These are phyloP conservation scores for Pythium periplocum DNA, from an alignment of 352 stramenopile species.

Conservation along the genomic window DNA sequence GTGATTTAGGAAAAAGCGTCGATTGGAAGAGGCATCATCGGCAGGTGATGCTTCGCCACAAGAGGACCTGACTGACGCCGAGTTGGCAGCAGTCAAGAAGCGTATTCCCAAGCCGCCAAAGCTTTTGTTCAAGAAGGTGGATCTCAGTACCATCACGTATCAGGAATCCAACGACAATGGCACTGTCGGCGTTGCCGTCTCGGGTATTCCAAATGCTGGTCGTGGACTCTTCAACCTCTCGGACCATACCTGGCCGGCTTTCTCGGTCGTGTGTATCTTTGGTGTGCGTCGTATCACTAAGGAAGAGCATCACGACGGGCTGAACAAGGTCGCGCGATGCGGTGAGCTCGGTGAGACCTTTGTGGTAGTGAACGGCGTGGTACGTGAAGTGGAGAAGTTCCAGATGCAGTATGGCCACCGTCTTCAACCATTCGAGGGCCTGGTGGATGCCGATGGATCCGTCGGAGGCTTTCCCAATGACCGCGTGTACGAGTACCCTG, in stretches of 20 bases:
- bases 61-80: conserved; percentile 70
- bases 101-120: conserved; percentile 81
- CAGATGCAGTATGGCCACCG: conserved; percentile 85
- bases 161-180: conserved; percentile 84
- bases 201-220: conserved; percentile 77
- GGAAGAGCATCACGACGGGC: conserved; percentile 81
- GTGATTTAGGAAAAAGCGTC: conserved; percentile 63
- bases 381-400: conserved; percentile 86
- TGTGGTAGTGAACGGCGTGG: conserved; percentile 80
- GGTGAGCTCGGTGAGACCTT: conserved; percentile 85
- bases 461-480: conserved; percentile 84
- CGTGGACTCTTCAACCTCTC: conserved; percentile 83
- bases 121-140: conserved; percentile 81
- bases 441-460: conserved; percentile 81
- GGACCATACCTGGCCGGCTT: conserved; percentile 71
- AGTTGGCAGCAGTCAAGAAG: conserved; percentile 73
- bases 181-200: conserved; percentile 77
- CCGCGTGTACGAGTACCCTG: conserved; percentile 83
- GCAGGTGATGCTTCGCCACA: conserved; percentile 65
- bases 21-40: conserved; percentile 49
- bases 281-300: conserved; percentile 81
- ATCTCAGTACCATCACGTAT: conserved; percentile 80
- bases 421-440: conserved; percentile 70
- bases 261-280: conserved; percentile 88
- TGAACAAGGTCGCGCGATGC: conserved; percentile 84